A percentile compares a stretch with the other conserved stretches of the same genome.
These are phyloP conservation scores for Fagopyrum tataricum DNA, from an alignment of 148 eudicot species.

Conservation along the genomic window DNA sequence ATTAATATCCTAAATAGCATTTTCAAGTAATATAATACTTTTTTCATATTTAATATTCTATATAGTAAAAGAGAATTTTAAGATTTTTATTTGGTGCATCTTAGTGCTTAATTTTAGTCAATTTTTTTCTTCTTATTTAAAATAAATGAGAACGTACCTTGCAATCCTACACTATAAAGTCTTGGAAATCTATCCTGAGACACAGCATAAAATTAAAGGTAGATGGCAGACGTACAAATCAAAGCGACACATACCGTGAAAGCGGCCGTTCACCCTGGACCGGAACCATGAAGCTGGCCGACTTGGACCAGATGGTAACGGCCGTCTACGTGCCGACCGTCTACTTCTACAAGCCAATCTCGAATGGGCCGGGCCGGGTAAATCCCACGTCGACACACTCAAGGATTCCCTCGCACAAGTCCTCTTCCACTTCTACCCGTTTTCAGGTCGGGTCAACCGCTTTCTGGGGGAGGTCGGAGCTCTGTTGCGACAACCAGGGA, in stretches of 20 bases:
- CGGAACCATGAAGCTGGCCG: constrained; percentile 3
- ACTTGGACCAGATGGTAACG: not conserved
- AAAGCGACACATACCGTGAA: not conserved
- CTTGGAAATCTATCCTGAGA: no score
- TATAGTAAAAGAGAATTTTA: no score
- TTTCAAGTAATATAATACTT: no score
- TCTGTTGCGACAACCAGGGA: constrained; percentile 2
- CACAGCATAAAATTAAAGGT: no score
- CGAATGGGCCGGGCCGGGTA: not conserved
- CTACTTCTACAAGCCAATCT: not conserved
- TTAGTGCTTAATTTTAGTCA: not conserved
- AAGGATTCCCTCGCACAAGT: not conserved
- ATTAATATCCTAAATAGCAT: no score
- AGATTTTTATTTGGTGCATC: not conserved
- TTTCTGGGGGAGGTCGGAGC: not conserved
- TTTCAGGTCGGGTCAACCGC: not conserved
- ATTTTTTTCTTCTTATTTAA: not conserved
- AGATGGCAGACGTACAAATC: not conserved
- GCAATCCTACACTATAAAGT: not conserved
- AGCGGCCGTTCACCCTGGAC: not conserved
- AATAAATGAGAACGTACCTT: not conserved
- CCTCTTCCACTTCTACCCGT: constrained; percentile 6
- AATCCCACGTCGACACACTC: not conserved
- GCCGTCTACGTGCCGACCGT: constrained; percentile 1
- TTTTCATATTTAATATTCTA: no score